Evolutionary conservation across 441 rosid species (phyloP).

Genomic region (Mallotus repandus): DNA sequence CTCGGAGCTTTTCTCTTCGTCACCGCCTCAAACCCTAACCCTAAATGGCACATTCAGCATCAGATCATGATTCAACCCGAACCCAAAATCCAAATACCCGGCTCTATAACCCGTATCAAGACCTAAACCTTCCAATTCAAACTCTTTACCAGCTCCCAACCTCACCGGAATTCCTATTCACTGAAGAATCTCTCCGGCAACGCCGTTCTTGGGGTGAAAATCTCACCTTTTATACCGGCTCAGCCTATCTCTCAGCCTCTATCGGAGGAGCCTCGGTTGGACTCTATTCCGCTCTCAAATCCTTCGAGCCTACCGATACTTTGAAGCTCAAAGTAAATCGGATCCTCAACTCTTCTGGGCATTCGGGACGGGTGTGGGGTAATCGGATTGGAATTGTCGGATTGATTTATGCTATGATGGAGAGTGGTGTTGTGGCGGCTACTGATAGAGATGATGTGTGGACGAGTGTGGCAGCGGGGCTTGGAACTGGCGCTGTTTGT

Average conservation of each 20-base stretch:
- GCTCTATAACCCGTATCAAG: slow-evolving; percentile 83
- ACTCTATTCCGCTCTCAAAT: slow-evolving; percentile 46
- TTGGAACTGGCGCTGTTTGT: slow-evolving; percentile 81
- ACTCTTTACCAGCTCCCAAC: slow-evolving; percentile 81
- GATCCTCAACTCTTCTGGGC: slow-evolving; percentile 77
- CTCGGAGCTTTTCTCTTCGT: no score
- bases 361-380: slow-evolving; percentile 78
- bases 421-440: slow-evolving; percentile 65
- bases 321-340: slow-evolving; percentile 76
- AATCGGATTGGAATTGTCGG: slow-evolving; percentile 78
- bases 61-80: slow-evolving; percentile 38
- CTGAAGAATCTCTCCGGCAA: slow-evolving; percentile 73
- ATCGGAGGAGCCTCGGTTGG: slow-evolving; percentile 62
- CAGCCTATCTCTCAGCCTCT: slow-evolving; percentile 69
- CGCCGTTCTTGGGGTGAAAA: slow-evolving; percentile 99
- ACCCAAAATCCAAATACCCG: slow-evolving; percentile 38
- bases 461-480: slow-evolving; percentile 90
- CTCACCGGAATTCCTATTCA: slow-evolving; percentile 88
- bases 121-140: slow-evolving; percentile 54
- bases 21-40: not conserved
- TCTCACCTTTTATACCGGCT: slow-evolving; percentile 88
- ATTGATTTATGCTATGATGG: slow-evolving; percentile 70
- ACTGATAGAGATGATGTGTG: slow-evolving; percentile 83
- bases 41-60: slow-evolving; percentile 20
- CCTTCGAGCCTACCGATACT: slow-evolving; percentile 76